Evolutionary conservation across 768 basidiomycete species (phyloP).

Genomic region (Epithele typhae): DNA sequence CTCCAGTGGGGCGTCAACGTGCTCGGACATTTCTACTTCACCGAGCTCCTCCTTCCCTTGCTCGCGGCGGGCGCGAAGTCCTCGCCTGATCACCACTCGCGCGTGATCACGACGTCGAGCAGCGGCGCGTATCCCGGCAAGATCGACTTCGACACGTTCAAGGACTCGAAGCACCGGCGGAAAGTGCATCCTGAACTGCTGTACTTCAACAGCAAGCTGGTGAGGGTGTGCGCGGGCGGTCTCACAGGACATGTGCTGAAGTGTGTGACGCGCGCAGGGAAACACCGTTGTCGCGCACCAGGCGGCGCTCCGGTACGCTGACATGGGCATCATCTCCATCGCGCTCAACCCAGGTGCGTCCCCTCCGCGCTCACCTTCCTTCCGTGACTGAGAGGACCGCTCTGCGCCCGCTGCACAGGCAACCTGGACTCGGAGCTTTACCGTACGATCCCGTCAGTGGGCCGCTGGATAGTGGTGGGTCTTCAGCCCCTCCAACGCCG

Average conservation of each 20-base stretch:
- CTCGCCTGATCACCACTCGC: slow-evolving; percentile 38
- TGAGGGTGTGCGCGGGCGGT: slow-evolving; percentile 20
- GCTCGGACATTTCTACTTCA: slow-evolving; percentile 20
- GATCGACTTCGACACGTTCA: slow-evolving; percentile 37
- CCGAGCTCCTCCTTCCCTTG: slow-evolving; percentile 45
- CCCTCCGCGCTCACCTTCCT: not conserved
- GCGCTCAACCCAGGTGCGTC: slow-evolving; percentile 43
- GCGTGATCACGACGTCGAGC: slow-evolving; percentile 47
- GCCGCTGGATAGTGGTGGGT: slow-evolving; percentile 21
- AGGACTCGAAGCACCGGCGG: slow-evolving; percentile 23
- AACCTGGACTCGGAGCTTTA: slow-evolving; percentile 15
- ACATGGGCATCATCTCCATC: slow-evolving; percentile 39
- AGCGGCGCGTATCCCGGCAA: slow-evolving; percentile 28
- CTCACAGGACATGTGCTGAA: not conserved
- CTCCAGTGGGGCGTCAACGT: slow-evolving; percentile 37
- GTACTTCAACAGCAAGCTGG: slow-evolving; percentile 42
- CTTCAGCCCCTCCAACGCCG: not conserved
- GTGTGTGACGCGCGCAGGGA: slow-evolving; percentile 28
- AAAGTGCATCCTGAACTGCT: slow-evolving; percentile 5
- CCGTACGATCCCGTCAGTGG: slow-evolving; percentile 23
- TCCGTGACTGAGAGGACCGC: not conserved
- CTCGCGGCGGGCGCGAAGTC: slow-evolving; percentile 37
- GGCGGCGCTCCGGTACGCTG: slow-evolving; percentile 42
- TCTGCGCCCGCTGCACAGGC: slow-evolving; percentile 14
- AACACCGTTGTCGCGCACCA: slow-evolving; percentile 43